These are phyloP conservation scores for Candida freyschussii DNA, from an alignment of 1,139 yeast species.

Conservation along the genomic window DNA sequence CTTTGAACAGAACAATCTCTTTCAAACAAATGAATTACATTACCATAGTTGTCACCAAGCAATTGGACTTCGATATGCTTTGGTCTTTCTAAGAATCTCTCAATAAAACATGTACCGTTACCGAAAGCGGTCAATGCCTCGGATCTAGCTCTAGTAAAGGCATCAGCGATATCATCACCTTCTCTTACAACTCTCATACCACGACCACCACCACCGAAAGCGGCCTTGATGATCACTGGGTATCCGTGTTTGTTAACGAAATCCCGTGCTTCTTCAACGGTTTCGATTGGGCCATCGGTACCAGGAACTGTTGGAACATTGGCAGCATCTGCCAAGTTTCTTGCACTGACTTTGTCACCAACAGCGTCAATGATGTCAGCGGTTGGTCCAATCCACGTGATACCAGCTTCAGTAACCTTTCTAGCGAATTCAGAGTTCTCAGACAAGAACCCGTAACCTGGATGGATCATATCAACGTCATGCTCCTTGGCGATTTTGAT, in stretches of 20 bases:
- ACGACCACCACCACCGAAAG: constrained; percentile 99
- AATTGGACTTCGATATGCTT: constrained; percentile 98
- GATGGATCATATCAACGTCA: constrained; percentile 93
- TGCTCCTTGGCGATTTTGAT: constrained; percentile 85
- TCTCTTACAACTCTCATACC: constrained; percentile 99
- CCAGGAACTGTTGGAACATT: constrained; percentile 96
- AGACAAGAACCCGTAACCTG: constrained; percentile 95
- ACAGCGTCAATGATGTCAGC: constrained; percentile 88
- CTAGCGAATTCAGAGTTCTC: constrained; percentile 94
- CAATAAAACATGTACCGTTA: constrained; percentile 97
- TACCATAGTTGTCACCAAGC: constrained; percentile 90
- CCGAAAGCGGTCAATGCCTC: constrained; percentile 96
- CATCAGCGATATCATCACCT: constrained; percentile 90
- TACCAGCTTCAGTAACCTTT: constrained; percentile 84
- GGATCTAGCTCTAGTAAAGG: constrained; percentile 87
- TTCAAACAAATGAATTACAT: constrained; percentile 92
- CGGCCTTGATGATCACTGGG: constrained; percentile 98
- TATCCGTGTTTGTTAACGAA: constrained; percentile 83
- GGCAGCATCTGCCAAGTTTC: constrained; percentile 76
- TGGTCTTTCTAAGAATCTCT: constrained; percentile 90
- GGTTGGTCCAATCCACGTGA: constrained; percentile 96
- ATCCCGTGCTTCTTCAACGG: constrained; percentile 67
- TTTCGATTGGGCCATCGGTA: constrained; percentile 92
- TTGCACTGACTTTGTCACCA: constrained; percentile 96
- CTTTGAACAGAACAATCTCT: constrained; percentile 99